Evolutionary conservation across 495 filamentous ascomycete genomes (phyloP), one percentile per base, ranked within the genome.

Genomic region (Aspergillus sparsus): DNA sequence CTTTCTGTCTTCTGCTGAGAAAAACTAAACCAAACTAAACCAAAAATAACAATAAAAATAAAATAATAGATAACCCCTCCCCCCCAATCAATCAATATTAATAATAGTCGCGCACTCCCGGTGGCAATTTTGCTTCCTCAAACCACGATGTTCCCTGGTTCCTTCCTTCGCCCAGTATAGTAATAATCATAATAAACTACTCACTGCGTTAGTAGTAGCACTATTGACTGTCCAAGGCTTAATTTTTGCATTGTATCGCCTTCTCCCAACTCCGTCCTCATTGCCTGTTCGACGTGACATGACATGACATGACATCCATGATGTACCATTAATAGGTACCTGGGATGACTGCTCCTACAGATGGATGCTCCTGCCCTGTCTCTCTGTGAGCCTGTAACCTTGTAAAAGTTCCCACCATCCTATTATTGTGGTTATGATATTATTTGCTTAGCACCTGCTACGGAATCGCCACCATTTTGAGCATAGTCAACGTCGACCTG

Each of bases 401-500:
- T 37, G 57, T 54, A 41, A 49, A 50, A 32, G 18, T 31, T 50
- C 35, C 36, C 33, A 51, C 37, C 46, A 53, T 37, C 12, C 54
- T 37, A 37, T 56, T 16, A 31, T 50, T n/a, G 57, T 27, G 45
- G 55, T 49, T 57, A 21, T 47, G 39, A 27, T 16, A 21, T 11
- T 51, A 9, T 3, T 16, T n/a, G 21, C 33, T 36, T 16, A 3
- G 37, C 51, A 47, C 18, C 16, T 11, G 7, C 35, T 36, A 21
- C 41, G 10, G 44, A 39, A 42, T 68, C 47, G 66, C 66, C 66
- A 68, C 66, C 46, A 18, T 31, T 21, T 44, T 49, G 36, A 53
- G 55, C 44, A 52, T 41, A n/a, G 7, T 10, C 9, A 55, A 35
- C 8, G 55, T 36, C 37, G 52, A 49, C 35, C 50, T 51, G 54